phyloP scores from a whole-genome alignment of 169 alveolate genomes.

The Pseudocohnilembus persalinus region DNA sequence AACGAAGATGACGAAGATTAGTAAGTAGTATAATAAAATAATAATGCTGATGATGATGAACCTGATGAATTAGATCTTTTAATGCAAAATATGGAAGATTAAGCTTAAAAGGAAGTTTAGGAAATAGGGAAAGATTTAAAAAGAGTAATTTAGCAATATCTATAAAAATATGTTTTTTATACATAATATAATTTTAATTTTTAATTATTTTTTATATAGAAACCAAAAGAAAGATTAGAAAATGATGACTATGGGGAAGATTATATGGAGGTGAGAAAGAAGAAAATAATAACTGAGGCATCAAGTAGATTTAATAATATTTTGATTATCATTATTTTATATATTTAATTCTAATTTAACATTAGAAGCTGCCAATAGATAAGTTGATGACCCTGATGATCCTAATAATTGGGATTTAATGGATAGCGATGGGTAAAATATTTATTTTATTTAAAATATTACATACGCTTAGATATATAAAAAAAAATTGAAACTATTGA shows the following conservation, averaged over 20 bases:
- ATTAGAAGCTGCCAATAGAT: background rate
- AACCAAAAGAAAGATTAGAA: slow-evolving; percentile 22
- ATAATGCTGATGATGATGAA: slow-evolving; percentile 24
- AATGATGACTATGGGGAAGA: slow-evolving; percentile 35
- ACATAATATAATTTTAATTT: background rate
- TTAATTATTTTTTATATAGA: slow-evolving; percentile 16
- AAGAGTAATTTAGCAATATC: background rate
- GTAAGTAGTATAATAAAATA: background rate
- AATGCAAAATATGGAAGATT: slow-evolving; percentile 25
- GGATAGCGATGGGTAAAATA: slow-evolving; percentile 42
- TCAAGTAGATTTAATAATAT: slow-evolving; percentile 21
- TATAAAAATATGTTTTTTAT: background rate
- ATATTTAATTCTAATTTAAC: background rate
- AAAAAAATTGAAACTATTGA: background rate
- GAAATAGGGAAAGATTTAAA: background rate
- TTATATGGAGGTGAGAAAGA: slow-evolving; percentile 33
- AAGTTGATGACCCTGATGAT: slow-evolving; percentile 9
- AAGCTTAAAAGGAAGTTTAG: slow-evolving; percentile 19
- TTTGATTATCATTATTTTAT: slow-evolving; percentile 16
- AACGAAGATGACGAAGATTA: slow-evolving; percentile 24
- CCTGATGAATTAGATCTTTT: slow-evolving; percentile 34
- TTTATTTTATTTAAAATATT: too few species aligned
- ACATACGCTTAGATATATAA: too few species aligned
- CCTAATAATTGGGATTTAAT: slow-evolving; percentile 19
- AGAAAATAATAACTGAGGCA: slow-evolving; percentile 21